A percentile compares a stretch with the other conserved stretches of the same genome.
Conservation (phyloP, 345 rosid genomes). For the Punica granatum region DNA sequence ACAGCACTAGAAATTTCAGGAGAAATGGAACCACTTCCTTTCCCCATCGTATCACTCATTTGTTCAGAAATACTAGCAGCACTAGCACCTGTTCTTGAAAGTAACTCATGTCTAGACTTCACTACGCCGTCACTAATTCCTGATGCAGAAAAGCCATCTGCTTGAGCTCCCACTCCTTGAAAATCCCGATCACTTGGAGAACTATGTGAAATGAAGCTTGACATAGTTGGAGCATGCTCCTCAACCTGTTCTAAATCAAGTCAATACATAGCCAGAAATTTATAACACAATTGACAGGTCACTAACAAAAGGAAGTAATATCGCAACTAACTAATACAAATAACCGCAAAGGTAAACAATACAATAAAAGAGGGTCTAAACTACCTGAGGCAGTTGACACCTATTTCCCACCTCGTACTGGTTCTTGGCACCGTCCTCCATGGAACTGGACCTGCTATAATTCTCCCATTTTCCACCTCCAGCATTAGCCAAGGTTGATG, state of each 20-base stretch:
- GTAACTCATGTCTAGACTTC: constrained; percentile 17
- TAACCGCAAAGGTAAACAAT: neutral
- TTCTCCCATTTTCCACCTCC: constrained; percentile 33
- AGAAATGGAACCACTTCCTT: constrained; percentile 19
- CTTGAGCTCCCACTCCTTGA: constrained; percentile 24
- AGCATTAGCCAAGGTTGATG: constrained; percentile 10
- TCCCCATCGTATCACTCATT: constrained; percentile 20
- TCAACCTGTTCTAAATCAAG: constrained; percentile 18
- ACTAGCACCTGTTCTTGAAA: constrained; percentile 15
- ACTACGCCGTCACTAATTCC: constrained; percentile 20
- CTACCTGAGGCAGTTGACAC: constrained; percentile 2
- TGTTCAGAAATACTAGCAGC: constrained; percentile 23
- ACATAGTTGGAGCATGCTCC: constrained; percentile 19
- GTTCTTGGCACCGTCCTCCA: constrained; percentile 35
- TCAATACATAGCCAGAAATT: neutral
- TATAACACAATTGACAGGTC: neutral
- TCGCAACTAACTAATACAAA: neutral
- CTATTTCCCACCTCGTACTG: neutral
- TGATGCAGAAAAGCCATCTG: constrained; percentile 15
- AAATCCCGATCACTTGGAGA: constrained; percentile 20
- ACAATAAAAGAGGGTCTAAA: neutral
- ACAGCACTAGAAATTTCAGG: constrained; percentile 26
- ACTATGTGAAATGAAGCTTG: constrained; percentile 15
- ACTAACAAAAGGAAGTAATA: neutral
- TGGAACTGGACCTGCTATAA: constrained; percentile 43